Percentiles rank a stretch among this genome's conserved stretches.
phyloP scores from a whole-genome alignment of 371 early-diverging fungal species.

The Mortierella sp. region DNA sequence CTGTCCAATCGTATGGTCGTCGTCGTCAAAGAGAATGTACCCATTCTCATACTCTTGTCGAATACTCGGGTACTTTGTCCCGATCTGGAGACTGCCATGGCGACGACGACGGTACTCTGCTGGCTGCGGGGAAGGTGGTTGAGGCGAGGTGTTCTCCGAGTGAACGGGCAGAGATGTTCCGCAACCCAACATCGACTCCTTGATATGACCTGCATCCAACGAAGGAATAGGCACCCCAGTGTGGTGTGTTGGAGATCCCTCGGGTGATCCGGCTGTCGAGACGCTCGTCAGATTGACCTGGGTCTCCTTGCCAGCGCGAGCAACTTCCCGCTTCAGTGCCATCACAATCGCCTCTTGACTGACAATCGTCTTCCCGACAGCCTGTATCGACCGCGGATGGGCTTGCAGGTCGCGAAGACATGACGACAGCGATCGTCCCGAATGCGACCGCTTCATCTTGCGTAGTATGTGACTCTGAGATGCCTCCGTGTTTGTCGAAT shows the following conservation, averaged over 20 bases:
- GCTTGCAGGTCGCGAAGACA: slow-evolving; percentile 26
- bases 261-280: not conserved
- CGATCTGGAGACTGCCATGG: slow-evolving; percentile 49
- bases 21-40: slow-evolving; percentile 28
- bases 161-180: slow-evolving; percentile 7
- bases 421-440: slow-evolving; percentile 39
- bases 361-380: slow-evolving; percentile 11
- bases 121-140: slow-evolving; percentile 8
- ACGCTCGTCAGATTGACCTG: slow-evolving; percentile 16
- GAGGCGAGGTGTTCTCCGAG: not conserved
- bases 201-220: not conserved
- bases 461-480: slow-evolving; percentile 38
- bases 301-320: slow-evolving; percentile 18
- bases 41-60: slow-evolving; percentile 49
- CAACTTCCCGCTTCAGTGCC: slow-evolving; percentile 31
- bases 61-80: slow-evolving; percentile 25
- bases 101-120: slow-evolving; percentile 29
- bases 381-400: slow-evolving; percentile 23
- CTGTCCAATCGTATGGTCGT: not conserved
- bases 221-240: not conserved
- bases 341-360: slow-evolving; percentile 12
- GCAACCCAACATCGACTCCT: not conserved
- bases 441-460: slow-evolving; percentile 49
- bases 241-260: not conserved
- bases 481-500: slow-evolving; percentile 32